phyloP scores from a whole-genome alignment of 345 rosid genomes.

The Aquilaria malaccensis region DNA sequence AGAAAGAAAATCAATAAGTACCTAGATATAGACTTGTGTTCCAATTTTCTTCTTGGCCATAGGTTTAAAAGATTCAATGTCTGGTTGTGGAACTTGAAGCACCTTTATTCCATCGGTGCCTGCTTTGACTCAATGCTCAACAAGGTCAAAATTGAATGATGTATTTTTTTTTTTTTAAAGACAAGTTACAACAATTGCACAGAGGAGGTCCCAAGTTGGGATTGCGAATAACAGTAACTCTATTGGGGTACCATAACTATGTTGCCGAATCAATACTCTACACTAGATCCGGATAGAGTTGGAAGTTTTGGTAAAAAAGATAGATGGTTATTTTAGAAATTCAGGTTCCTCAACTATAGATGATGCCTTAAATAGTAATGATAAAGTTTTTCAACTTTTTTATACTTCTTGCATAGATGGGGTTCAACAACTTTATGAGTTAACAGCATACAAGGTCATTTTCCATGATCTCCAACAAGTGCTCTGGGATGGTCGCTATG shows the following conservation, averaged over 20 bases:
- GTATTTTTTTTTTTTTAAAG: slow-evolving; percentile 42
- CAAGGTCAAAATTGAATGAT: slow-evolving; percentile 59
- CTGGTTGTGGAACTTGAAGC: slow-evolving; percentile 36
- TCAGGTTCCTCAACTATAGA: slow-evolving; percentile 43
- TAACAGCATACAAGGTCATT: slow-evolving; percentile 67
- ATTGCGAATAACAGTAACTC: slow-evolving; percentile 33
- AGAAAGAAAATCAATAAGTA: slow-evolving; percentile 13
- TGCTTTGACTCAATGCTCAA: slow-evolving; percentile 70
- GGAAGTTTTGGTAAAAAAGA: slow-evolving; percentile 53
- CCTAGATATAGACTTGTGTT: slow-evolving; percentile 19
- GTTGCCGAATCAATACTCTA: slow-evolving; percentile 73
- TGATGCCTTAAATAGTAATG: slow-evolving; percentile 33
- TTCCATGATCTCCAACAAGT: slow-evolving; percentile 75
- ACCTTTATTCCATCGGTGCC: slow-evolving; percentile 69
- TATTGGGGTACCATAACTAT: slow-evolving; percentile 60
- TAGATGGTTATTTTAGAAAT: slow-evolving; percentile 46
- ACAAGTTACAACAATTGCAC: slow-evolving; percentile 41
- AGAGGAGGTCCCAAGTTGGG: slow-evolving; percentile 54
- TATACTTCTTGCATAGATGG: slow-evolving; percentile 64
- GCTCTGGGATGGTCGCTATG: slow-evolving; percentile 75
- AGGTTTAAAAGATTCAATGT: too few relatives aligned
- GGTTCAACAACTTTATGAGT: slow-evolving; percentile 69
- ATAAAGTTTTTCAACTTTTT: slow-evolving; percentile 64
- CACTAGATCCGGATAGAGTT: slow-evolving; percentile 60
- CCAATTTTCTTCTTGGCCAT: background rate